Base-by-base conservation (phyloP, 2,329 filamentous ascomycete genomes). In the Trichoderma pleuroti region DNA sequence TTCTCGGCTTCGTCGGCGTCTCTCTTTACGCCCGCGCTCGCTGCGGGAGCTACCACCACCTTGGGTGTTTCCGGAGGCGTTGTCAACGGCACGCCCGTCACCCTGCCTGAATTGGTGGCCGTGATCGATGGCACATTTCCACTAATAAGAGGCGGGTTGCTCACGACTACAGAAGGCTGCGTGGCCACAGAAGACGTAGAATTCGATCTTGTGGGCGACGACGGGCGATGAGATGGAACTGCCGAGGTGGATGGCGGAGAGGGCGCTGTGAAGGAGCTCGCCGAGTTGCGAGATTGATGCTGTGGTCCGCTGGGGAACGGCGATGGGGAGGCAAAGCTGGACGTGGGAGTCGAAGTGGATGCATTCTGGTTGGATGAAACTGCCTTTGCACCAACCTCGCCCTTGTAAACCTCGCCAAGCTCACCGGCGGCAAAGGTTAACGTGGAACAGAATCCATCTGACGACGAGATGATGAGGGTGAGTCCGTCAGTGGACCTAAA, bases 391-490 rank as follows among this genome's bases (percentile, higher is more conserved):
- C 85, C 83, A 49, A 90, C 79, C 65, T 93, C 90, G 36, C 91
- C 91, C 10, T 89, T 90, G 79, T 97, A 97, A 6, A 90, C 82
- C 74, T 95, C 90, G 14, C 96, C 96, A 1, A 99, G 84, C 80
- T 99, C 96, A 10, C 93, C 93, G 2, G 92, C 84, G 1, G 88
- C 82, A 78, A 99, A 99, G 0, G 94, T 92, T 7, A 99, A 84
- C 0, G 93, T 92, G 0, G 96, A 99, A 80, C 96, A 99, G 83
- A 98, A 99, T 0, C 96, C 96, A 80, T 99, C 96, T 0, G 96
- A 98, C 0, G 96, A 99, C n/a, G 94, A 96, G 83, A 99, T 97
- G 63, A 99, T 86, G 26, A 99, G 84, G 1, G 84, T 85, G 34
- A 81, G 76, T 39, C 86, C 86, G 71, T 87, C 85, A 66, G 79